Percentiles rank a stretch among this genome's conserved stretches.
These are phyloP conservation scores for Neonectria sp. DNA, from an alignment of 2,329 filamentous ascomycete genomes.

Conservation along the genomic window DNA sequence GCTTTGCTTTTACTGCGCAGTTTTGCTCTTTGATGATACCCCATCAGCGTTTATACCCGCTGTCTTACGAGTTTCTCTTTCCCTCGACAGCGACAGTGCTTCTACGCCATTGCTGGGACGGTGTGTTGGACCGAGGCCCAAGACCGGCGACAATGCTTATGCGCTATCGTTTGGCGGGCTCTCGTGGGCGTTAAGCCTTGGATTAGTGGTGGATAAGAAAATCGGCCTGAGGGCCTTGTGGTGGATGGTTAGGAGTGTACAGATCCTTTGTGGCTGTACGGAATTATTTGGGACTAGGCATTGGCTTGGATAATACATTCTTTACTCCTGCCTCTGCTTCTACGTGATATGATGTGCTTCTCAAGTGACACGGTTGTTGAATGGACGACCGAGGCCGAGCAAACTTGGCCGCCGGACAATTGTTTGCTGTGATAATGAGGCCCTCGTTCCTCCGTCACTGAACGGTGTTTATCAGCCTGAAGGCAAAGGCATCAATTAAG, in stretches of 20 bases:
- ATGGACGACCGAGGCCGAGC: not conserved
- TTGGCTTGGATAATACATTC: conserved; percentile 28
- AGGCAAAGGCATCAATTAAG: no score
- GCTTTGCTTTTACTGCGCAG: conserved; percentile 40
- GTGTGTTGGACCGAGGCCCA: conserved; percentile 65
- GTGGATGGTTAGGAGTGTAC: conserved; percentile 14
- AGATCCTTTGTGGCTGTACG: not conserved
- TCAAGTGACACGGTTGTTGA: not conserved
- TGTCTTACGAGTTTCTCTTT: conserved; percentile 57
- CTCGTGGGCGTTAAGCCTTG: conserved; percentile 62
- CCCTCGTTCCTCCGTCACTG: no score
- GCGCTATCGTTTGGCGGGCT: conserved; percentile 66
- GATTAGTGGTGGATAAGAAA: conserved; percentile 22
- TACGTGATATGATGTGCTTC: not conserved
- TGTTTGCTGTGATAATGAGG: no score
- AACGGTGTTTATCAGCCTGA: no score
- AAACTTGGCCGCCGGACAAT: no score
- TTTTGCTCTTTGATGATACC: conserved; percentile 58
- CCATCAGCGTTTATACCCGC: conserved; percentile 62
- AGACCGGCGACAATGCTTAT: conserved; percentile 66
- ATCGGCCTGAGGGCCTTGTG: not conserved
- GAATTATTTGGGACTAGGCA: conserved; percentile 15
- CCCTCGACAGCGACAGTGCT: conserved; percentile 69
- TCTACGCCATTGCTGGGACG: conserved; percentile 70
- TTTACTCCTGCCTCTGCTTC: conserved; percentile 24